Evolutionary conservation across 805 yeast species (phyloP), one percentile per base, ranked within the genome.

Genomic region (Maudiozyma bulderi): DNA sequence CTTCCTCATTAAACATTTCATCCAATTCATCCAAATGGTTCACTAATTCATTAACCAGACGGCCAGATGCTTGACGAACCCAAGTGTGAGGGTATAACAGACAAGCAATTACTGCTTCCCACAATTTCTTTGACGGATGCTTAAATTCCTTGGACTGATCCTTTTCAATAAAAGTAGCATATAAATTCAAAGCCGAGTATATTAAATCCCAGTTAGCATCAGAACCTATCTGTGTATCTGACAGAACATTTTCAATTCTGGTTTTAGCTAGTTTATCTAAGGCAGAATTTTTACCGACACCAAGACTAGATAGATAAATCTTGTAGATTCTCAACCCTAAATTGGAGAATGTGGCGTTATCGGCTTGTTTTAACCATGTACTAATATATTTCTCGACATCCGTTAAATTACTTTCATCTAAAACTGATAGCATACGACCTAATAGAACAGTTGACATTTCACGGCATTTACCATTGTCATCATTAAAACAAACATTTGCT

Each of bases 31-130:
- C 66, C 31, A 57, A 43, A 46, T 74, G 71, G 8, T 74, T 58
- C 49, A 86, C 68, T 45, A 84, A 60, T 1, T 66, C 58, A 1
- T 83, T 81, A 39, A 81, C 62, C 34, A 87, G 68, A 47, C 90
- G 72, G 6, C 82, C 68, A 1, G 95, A 71, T 5, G 76, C 68
- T 50, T 84, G 71, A 57, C 97, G 78, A 6, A 90, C 84, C 98
- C 98, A 90, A 1, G 93, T 74, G 65, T 90, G 97, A 2, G 97
- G 97, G 62, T 78, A 90, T 46, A 90, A 69, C 47, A 89, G 71
- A 31, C 80, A 66, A 3, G 73, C 75, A 28, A 78, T 70, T 3
- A 84, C 65, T 14, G 66, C 61, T 3, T 62, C 55, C 89, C 91
- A 85, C 8, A 76, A 57, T 0, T 29, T 15, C 43, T 66, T 71